Base-by-base conservation (phyloP, 2,329 filamentous ascomycete genomes). In the Coniella vitis region DNA sequence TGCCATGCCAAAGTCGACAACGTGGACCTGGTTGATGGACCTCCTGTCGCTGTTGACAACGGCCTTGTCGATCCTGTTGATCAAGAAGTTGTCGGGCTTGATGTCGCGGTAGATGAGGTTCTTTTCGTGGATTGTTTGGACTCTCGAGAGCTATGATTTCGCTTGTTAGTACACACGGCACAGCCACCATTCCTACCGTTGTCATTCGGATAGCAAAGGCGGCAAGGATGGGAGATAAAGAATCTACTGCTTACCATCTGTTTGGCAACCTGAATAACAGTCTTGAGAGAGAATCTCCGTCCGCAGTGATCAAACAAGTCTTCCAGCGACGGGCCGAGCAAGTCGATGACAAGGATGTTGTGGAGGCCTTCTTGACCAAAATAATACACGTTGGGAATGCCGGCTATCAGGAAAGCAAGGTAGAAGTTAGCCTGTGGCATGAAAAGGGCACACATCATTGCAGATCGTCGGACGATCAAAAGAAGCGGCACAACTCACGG, bases 301-400 rank as follows among this genome's bases (percentile, higher is more conserved):
- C 93, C 93, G 74, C 91, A 98, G 70, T 95, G 90, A 65, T 98
- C 91, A 65, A 98, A 98, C 17, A 98, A 79, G 64, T 98, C 91
- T 67, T 98, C 91, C 53, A 98, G 78, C 56, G 90, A 95, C 45
- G 91, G 91, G 14, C 91, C 91, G 21, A 98, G 83, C 37, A 98
- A 78, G 70, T 98, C 91, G 62, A 97, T 97, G 59, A 98, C 91
- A 44, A 98, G 84, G 59, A 97, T 97, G 73, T 98, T 97, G 76
- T 98, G 93, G 25, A 97, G 84, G 60, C 91, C 93, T 70, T 97
- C 91, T 66, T 98, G 93, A 55, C 93, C 93, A 60, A 97, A 98
- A 72, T 97, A 98, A 74, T 97, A 97, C 63, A 98, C 93, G 79
- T 97, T 97, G 62, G 93, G 93, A 60, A 98, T 97, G 62, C 93